These are phyloP conservation scores for Metahyphopichia silvanorum DNA, from an alignment of 805 yeast species.

Conservation along the genomic window DNA sequence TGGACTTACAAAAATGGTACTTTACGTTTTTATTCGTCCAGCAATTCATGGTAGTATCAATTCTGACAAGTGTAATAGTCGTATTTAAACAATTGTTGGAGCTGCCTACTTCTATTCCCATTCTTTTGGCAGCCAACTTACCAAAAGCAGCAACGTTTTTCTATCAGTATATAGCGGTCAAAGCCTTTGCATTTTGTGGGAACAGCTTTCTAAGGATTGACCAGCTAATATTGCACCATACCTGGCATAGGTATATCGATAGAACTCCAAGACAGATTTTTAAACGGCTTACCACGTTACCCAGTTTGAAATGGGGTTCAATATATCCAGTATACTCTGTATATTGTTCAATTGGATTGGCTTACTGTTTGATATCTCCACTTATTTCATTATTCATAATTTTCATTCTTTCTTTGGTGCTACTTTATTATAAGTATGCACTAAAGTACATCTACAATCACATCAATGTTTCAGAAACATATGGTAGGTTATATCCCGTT, in stretches of 20 bases:
- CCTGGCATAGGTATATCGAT: conserved; percentile 37
- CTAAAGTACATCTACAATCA: conserved; percentile 54
- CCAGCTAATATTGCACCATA: conserved; percentile 41
- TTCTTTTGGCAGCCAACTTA: conserved; percentile 68
- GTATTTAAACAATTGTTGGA: conserved; percentile 58
- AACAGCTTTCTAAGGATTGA: conserved; percentile 61
- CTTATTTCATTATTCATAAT: conserved; percentile 63
- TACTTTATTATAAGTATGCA: conserved; percentile 69
- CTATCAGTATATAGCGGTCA: conserved; percentile 69
- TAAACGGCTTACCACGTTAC: conserved; percentile 39
- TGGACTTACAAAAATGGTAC: conserved; percentile 74
- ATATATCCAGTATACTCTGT: conserved; percentile 74
- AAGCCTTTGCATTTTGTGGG: conserved; percentile 76
- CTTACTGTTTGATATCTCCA: conserved; percentile 80
- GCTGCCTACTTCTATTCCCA: conserved; percentile 71
- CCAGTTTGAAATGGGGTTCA: conserved; percentile 71
- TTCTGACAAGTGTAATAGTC: conserved; percentile 73
- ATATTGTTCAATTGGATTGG: conserved; percentile 72
- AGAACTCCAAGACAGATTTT: conserved; percentile 61
- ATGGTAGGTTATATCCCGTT: conserved; percentile 67
- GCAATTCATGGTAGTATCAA: conserved; percentile 77
- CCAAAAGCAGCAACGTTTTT: conserved; percentile 88
- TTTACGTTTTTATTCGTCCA: conserved; percentile 79
- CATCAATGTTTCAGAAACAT: conserved; percentile 56
- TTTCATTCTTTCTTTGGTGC: conserved; percentile 47